Conservation (phyloP, 148 eudicot genomes). For the Rhododendron vialii region DNA sequence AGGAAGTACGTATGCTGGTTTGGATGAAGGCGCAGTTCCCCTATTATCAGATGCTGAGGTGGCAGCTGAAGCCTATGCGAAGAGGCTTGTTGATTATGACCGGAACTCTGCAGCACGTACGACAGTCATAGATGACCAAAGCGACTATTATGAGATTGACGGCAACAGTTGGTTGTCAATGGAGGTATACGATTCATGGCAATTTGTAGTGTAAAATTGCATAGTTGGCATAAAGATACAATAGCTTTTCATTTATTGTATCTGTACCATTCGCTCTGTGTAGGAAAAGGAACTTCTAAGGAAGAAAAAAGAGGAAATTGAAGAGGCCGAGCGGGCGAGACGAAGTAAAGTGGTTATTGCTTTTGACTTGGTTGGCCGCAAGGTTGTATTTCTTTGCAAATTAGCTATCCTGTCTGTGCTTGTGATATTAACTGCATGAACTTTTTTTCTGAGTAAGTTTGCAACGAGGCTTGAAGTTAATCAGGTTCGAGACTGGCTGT, state of each 20-base stretch:
- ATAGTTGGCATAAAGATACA: not conserved
- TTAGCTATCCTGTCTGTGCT: not conserved
- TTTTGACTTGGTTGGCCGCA: conserved; percentile 96
- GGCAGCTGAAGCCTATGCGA: conserved; percentile 93
- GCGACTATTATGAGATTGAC: conserved; percentile 90
- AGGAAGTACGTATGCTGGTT: conserved; percentile 93
- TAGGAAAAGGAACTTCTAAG: conserved; percentile 90
- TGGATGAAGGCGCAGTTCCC: conserved; percentile 49
- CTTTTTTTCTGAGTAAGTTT: not conserved
- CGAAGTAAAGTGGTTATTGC: conserved; percentile 86
- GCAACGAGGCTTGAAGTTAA: not conserved
- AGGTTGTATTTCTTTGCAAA: conserved; percentile 45
- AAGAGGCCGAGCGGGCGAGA: conserved; percentile 74
- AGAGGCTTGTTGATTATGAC: conserved; percentile 97
- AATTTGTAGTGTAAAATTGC: not conserved
- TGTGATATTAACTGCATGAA: conserved; percentile 1
- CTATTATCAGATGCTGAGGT: conserved; percentile 70
- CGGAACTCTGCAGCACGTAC: conserved; percentile 98
- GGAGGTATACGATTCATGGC: conserved; percentile 50
- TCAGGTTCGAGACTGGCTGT: not conserved
- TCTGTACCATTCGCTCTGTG: not conserved
- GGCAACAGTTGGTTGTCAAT: conserved; percentile 86
- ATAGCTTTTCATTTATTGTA: not conserved
- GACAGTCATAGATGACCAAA: conserved; percentile 96
- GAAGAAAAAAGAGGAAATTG: conserved; percentile 81